phyloP scores from a whole-genome alignment of 768 basidiomycete genomes.

The Pleurotus platypus region DNA sequence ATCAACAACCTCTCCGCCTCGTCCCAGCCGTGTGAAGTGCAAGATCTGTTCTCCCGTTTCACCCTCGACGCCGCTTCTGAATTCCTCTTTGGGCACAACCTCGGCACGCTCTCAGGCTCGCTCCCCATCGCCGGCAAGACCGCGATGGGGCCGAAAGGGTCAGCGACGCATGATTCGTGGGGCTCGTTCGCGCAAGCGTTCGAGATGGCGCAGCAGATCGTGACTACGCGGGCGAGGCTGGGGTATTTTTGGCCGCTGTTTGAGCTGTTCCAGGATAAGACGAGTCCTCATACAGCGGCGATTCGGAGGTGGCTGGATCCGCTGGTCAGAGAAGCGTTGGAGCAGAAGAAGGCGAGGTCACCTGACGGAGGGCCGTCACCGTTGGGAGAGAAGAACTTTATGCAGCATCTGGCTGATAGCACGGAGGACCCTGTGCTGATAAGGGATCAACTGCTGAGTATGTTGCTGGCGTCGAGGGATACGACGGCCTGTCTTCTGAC shows the following conservation, averaged over 20 bases:
- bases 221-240: slow-evolving; percentile 45
- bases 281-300: slow-evolving; percentile 40
- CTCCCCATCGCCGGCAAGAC: slow-evolving; percentile 48
- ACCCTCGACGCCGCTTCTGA: slow-evolving; percentile 71
- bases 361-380: slow-evolving; percentile 5
- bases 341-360: slow-evolving; percentile 34
- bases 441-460: slow-evolving; percentile 74
- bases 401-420: slow-evolving; percentile 64
- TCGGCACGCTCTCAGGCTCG: slow-evolving; percentile 54
- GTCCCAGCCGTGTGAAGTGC: slow-evolving; percentile 51
- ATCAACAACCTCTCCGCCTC: slow-evolving; percentile 36
- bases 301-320: slow-evolving; percentile 64
- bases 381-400: slow-evolving; percentile 55
- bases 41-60: slow-evolving; percentile 67
- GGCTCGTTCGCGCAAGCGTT: slow-evolving; percentile 62
- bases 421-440: slow-evolving; percentile 63
- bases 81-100: slow-evolving; percentile 65
- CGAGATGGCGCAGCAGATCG: slow-evolving; percentile 49
- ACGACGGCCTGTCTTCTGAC: slow-evolving; percentile 74
- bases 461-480: slow-evolving; percentile 75
- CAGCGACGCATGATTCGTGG: slow-evolving; percentile 56
- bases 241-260: slow-evolving; percentile 60
- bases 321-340: slow-evolving; percentile 50
- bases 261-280: slow-evolving; percentile 56
- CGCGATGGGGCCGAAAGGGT: slow-evolving; percentile 52